These are phyloP conservation scores for Stygiomarasmius scandens DNA, from an alignment of 1,284 basidiomycete genomes.

Conservation along the genomic window DNA sequence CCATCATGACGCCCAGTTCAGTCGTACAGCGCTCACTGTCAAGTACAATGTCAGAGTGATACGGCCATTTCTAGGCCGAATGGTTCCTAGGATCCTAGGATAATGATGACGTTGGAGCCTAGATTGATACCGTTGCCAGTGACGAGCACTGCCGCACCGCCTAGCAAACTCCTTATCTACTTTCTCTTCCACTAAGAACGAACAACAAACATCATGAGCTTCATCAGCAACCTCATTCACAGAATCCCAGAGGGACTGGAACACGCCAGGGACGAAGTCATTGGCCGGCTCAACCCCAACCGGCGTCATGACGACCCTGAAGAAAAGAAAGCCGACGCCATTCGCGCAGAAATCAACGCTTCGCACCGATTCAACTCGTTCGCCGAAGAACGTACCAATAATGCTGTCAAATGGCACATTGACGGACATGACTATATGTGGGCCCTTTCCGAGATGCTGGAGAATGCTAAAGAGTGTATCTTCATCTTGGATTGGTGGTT, in stretches of 20 bases:
- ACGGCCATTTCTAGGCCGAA: too few species aligned
- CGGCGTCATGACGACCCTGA: conserved; percentile 60
- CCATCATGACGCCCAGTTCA: too few species aligned
- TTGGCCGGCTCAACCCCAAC: conserved; percentile 9
- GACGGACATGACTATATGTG: conserved; percentile 95
- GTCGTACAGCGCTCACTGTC: too few species aligned
- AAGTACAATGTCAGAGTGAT: too few species aligned
- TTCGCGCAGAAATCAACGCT: conserved; percentile 72
- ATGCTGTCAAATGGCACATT: conserved; percentile 89
- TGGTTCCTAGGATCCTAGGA: too few species aligned
- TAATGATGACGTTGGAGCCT: too few species aligned
- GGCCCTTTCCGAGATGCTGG: conserved; percentile 87
- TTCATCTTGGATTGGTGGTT: conserved; percentile 93
- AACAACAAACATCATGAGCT: not conserved
- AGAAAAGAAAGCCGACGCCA: conserved; percentile 62
- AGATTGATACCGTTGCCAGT: too few species aligned
- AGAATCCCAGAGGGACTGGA: conserved; percentile 5
- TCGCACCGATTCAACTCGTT: conserved; percentile 87
- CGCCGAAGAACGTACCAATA: conserved; percentile 68
- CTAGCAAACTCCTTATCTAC: too few species aligned
- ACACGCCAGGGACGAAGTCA: conserved; percentile 8
- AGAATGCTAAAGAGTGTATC: conserved; percentile 74
- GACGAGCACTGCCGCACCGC: too few species aligned
- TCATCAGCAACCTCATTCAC: not conserved
- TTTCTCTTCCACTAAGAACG: too few species aligned